Evolutionary conservation across 371 early-diverging fungal species (phyloP).

Genomic region (Smittium culicis): DNA sequence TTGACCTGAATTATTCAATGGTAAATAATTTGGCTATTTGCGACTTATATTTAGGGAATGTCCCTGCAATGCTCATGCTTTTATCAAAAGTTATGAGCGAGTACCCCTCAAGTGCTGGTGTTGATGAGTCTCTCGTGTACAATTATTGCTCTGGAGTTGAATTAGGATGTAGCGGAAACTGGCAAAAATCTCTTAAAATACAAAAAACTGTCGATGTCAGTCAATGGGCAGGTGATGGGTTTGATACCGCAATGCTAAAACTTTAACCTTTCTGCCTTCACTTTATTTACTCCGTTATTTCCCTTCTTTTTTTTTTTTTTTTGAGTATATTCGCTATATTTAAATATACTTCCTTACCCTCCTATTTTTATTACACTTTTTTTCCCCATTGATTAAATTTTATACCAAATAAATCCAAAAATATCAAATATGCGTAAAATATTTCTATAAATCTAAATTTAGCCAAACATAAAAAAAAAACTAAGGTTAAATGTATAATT

Average conservation of each 20-base stretch:
- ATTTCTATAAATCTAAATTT: no score
- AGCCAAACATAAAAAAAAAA: no score
- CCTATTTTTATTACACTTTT: no score
- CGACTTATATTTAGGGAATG: slow-evolving; percentile 27
- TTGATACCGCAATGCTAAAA: slow-evolving; percentile 22
- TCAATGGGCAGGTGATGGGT: slow-evolving; percentile 31
- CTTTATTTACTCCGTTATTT: neutral
- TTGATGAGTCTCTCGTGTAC: slow-evolving; percentile 22
- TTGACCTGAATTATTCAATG: no score
- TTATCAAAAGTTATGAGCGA: slow-evolving; percentile 21
- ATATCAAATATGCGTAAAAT: no score
- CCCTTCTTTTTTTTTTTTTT: no score
- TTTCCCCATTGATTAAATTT: no score
- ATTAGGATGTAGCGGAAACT: slow-evolving; percentile 21
- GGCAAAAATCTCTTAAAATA: slow-evolving; percentile 17
- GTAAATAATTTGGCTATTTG: no score
- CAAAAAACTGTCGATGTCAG: slow-evolving; percentile 25
- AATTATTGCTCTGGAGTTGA: slow-evolving; percentile 30
- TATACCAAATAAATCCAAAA: no score
- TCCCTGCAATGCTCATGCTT: slow-evolving; percentile 21
- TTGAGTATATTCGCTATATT: no score
- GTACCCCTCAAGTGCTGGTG: slow-evolving; percentile 23
- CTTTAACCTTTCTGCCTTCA: slow-evolving; percentile 10
- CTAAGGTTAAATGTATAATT: no score
- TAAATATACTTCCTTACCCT: no score